Evolutionary conservation across 176 grass and related monocot species (phyloP).

Genomic region (Raddia guianensis): DNA sequence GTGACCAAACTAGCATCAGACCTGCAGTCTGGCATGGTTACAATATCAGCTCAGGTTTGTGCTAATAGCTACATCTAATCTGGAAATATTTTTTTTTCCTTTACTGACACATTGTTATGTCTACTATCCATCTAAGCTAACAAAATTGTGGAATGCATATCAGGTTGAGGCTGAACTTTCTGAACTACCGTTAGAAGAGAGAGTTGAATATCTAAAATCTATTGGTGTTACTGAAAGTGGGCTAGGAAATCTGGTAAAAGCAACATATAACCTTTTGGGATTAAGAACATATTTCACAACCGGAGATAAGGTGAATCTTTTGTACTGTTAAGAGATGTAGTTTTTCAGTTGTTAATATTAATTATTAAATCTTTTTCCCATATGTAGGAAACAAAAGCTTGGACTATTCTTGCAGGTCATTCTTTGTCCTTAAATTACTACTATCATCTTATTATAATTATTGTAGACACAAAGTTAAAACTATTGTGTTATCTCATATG

Average conservation of each 20-base stretch:
- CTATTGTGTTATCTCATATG: not conserved
- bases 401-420: conserved; percentile 88
- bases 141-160: conserved; percentile 4
- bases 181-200: conserved; percentile 87
- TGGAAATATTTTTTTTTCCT: not conserved
- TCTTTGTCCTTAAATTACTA: conserved; percentile 17
- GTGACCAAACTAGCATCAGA: conserved; percentile 77
- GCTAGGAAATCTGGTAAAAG: conserved; percentile 94
- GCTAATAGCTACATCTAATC: conserved; percentile 20
- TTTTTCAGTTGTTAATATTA: conserved; percentile 26
- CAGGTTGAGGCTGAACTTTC: conserved; percentile 97
- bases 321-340: not conserved
- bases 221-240: conserved; percentile 91
- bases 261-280: conserved; percentile 89
- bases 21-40: conserved; percentile 89
- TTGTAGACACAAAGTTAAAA: not conserved
- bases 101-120: not conserved
- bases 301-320: conserved; percentile 81
- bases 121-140: conserved; percentile 21
- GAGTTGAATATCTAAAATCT: conserved; percentile 89
- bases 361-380: conserved; percentile 9
- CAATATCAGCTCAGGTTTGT: conserved; percentile 95
- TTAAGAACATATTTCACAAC: conserved; percentile 97
- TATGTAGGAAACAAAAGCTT: conserved; percentile 96
- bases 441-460: conserved; percentile 11